These are phyloP conservation scores for Syzygium syzygioides DNA, from an alignment of 441 rosid species.

Conservation along the genomic window DNA sequence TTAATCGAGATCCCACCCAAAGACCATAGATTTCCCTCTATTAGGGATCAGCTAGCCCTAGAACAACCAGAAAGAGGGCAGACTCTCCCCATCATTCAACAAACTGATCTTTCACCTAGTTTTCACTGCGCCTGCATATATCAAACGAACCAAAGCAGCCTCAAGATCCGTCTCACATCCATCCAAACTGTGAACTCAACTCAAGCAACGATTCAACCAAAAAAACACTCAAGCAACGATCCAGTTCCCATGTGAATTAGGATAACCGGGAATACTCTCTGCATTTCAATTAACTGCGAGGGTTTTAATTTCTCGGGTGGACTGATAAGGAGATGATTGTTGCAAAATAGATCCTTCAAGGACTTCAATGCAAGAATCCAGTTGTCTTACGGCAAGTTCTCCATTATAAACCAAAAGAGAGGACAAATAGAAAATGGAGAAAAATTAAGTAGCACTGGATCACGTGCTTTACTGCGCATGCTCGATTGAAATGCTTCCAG, in stretches of 20 bases:
- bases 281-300: not conserved
- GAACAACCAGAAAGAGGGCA: not conserved
- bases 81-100: not conserved
- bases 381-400: not conserved
- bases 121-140: not conserved
- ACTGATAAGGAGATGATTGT: not conserved
- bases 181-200: not conserved
- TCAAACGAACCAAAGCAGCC: not conserved
- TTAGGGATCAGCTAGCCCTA: not conserved
- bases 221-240: not conserved
- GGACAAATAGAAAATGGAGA: not conserved
- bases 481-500: not conserved
- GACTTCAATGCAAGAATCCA: not conserved
- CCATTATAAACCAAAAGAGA: not conserved
- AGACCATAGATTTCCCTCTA: not conserved
- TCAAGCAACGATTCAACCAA: not conserved
- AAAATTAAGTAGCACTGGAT: not conserved
- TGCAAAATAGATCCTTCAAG: not conserved
- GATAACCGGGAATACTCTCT: not conserved
- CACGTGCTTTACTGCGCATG: not conserved
- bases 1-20: not conserved
- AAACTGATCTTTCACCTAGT: not conserved
- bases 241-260: not conserved
- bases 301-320: not conserved
- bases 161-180: not conserved